These are phyloP conservation scores for Microcyclospora tardicrescens DNA, from an alignment of 2,329 filamentous ascomycete species.

Conservation along the genomic window DNA sequence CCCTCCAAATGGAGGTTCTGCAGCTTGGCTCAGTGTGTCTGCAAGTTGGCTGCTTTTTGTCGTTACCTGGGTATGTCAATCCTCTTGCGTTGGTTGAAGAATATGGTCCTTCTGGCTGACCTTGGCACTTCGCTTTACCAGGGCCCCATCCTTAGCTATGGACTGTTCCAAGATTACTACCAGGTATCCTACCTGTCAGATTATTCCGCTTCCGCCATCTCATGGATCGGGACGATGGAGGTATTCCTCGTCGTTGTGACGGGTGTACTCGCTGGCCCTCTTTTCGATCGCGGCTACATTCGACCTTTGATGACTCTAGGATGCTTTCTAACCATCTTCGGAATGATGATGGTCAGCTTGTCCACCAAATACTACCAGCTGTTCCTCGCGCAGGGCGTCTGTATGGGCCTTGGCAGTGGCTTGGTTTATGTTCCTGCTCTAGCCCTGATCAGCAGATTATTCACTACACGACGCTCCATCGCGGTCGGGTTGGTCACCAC, in stretches of 20 bases:
- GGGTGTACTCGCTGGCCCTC: slow-evolving; percentile 2
- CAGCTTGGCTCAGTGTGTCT: too few species aligned
- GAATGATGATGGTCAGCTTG: slow-evolving; percentile 39
- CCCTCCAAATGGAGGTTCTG: too few species aligned
- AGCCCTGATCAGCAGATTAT: slow-evolving; percentile 35
- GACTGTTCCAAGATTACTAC: slow-evolving; percentile 7
- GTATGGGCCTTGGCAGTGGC: slow-evolving; percentile 35
- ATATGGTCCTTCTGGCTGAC: too few species aligned
- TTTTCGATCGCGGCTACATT: slow-evolving; percentile 4
- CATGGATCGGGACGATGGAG: slow-evolving; percentile 5
- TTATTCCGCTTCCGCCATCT: slow-evolving; percentile 2
- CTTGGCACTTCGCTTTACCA: too few species aligned
- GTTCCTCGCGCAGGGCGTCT: slow-evolving; percentile 37
- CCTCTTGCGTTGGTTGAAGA: too few species aligned
- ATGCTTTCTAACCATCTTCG: slow-evolving; percentile 17
- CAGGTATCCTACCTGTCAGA: neutral
- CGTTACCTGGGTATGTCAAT: too few species aligned
- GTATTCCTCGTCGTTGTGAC: slow-evolving; percentile 1
- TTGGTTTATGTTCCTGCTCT: slow-evolving; percentile 31
- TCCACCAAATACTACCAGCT: slow-evolving; percentile 37
- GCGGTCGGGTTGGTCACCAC: slow-evolving; percentile 34
- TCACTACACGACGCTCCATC: slow-evolving; percentile 31
- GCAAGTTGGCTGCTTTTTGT: too few species aligned
- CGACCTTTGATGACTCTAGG: neutral
- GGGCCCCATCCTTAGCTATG: too few species aligned